Base-by-base conservation (phyloP, 805 yeast species). In the Pichia sporocuriosa region DNA sequence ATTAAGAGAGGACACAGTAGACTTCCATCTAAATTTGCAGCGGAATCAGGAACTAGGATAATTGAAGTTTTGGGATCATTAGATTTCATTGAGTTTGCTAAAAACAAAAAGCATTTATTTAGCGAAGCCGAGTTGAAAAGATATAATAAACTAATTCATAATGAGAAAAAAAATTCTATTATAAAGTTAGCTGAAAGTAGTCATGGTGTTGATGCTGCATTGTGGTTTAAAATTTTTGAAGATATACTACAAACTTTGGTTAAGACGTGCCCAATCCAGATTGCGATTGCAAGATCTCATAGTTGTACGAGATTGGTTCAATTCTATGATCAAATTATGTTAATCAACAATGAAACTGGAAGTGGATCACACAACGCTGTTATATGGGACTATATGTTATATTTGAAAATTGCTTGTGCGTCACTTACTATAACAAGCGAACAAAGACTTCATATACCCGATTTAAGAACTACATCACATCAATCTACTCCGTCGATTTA, bases 191-290 rank as follows among this genome's bases (percentile, higher is more conserved):
- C 96, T 0, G 96, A 86, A 50, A 84, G 95, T 2, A 95, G 84
- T 44, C 84, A 89, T 55, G 97, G 97, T 2, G 89, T 93, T 9
- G 98, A 93, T 63, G 80, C 95, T 1, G 95, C 97, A 0, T 66
- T 93, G n/a, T 93, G 98, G 98, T 82, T 90, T 53, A 74, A 95
- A 46, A 73, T 82, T 1, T 88, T 84, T 53, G 97, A 97, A 2
- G 74, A 73, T 28, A 65, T 93, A 2, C 63, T 93, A 32, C 78
- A 73, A 26, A 68, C 77, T 1, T 77, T 93, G 45, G 87, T 85
- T 46, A 84, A 78, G 45, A 72, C 71, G 36, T 88, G 95, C 54
- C 97, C 98, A 0, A 81, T 90, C 56, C 90, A 96, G 0, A 87
- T 90, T 61, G 98, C 97, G 0, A 67, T 93, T 43, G 87, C 96